Conservation (phyloP, 2,329 filamentous ascomycete genomes). For the Pestalotiopsis sp. region DNA sequence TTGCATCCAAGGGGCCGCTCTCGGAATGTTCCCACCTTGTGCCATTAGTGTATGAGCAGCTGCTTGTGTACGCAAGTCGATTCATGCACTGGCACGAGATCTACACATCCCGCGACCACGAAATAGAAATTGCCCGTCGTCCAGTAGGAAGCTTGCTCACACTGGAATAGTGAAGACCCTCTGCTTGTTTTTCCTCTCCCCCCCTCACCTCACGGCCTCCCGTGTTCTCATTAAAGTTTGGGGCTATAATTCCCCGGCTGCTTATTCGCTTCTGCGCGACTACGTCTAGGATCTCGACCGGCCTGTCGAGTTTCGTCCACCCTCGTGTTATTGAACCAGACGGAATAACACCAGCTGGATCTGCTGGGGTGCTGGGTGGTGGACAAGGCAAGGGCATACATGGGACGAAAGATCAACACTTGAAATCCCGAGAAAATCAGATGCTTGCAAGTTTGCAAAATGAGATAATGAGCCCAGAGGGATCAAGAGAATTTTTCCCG, state of each 20-base stretch:
- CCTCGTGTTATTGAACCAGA: neutral
- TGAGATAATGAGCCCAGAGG: neutral
- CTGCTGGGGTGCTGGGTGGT: neutral
- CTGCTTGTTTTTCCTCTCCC: neutral
- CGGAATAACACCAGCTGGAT: neutral
- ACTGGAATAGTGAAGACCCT: neutral
- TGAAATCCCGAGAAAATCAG: neutral
- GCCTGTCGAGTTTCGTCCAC: neutral
- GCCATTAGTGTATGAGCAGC: conserved; percentile 16
- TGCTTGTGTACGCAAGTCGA: conserved; percentile 7
- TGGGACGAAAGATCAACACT: conserved; percentile 5
- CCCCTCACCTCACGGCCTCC: neutral
- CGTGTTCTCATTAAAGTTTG: conserved; percentile 2
- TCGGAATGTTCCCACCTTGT: conserved; percentile 3
- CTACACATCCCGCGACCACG: neutral
- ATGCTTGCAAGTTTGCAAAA: neutral
- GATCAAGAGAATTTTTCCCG: neutral
- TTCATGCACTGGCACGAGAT: conserved; percentile 16
- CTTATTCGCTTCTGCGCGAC: neutral
- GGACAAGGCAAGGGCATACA: conserved; percentile 1
- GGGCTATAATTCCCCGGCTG: neutral
- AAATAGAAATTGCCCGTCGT: neutral
- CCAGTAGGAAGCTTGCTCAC: neutral
- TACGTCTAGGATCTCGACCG: neutral
- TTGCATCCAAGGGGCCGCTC: neutral